These are phyloP conservation scores for Jacaranda mimosifolia DNA, from an alignment of 257 asterid species.

Conservation along the genomic window DNA sequence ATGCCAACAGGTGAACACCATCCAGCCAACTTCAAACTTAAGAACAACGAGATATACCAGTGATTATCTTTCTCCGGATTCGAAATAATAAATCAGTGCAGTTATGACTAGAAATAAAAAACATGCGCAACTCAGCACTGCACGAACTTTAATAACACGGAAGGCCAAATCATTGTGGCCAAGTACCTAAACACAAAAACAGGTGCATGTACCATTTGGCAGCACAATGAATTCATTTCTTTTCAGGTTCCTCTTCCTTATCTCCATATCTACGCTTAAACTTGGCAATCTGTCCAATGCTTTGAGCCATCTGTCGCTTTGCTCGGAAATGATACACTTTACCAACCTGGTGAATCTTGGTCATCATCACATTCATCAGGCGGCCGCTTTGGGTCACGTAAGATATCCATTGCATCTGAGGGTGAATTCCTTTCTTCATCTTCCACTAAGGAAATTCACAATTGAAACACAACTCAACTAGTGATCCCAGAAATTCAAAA, in stretches of 20 bases:
- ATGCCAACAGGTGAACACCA: not conserved
- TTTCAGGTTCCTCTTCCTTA: constrained; percentile 51
- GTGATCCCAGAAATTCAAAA: not conserved
- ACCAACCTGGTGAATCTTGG: constrained; percentile 71
- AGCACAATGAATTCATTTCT: constrained; percentile 38
- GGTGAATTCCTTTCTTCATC: constrained; percentile 89
- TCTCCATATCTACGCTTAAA: constrained; percentile 72
- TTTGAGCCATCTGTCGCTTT: constrained; percentile 73
- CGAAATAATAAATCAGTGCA: not conserved
- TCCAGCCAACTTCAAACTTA: not conserved
- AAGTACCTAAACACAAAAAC: not conserved
- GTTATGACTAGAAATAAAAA: constrained; percentile 9
- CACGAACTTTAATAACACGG: constrained; percentile 8
- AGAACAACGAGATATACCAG: not conserved
- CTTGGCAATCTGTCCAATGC: constrained; percentile 78
- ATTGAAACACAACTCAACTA: not conserved
- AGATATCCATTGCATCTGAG: constrained; percentile 83
- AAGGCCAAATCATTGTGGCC: not conserved
- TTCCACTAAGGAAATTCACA: constrained; percentile 43
- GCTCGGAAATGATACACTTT: constrained; percentile 79
- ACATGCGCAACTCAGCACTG: not conserved
- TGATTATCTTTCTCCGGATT: not conserved
- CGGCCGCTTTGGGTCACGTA: constrained; percentile 85
- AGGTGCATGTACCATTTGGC: not conserved
- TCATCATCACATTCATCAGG: constrained; percentile 68